Conservation (phyloP, 2,329 filamentous ascomycete species). For the Paraconiothyrium sp. region DNA sequence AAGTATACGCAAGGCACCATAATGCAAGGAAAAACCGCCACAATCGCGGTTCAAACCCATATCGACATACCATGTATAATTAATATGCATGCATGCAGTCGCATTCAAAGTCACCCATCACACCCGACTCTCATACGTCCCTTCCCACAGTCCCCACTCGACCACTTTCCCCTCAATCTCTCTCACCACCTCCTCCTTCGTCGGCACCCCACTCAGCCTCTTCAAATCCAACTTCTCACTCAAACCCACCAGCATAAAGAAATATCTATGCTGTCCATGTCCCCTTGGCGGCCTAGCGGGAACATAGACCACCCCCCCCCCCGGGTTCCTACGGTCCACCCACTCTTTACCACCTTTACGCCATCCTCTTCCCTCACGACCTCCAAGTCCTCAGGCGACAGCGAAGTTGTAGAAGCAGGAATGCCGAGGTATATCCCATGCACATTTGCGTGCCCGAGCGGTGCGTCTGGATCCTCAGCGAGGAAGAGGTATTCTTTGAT, state of each 20-base stretch:
- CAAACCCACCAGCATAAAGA: constrained; percentile 61
- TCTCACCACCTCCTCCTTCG: constrained; percentile 54
- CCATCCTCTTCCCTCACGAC: constrained; percentile 8
- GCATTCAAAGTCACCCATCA: neutral
- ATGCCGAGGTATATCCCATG: constrained; percentile 17
- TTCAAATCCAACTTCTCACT: constrained; percentile 54
- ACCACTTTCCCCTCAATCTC: constrained; percentile 60
- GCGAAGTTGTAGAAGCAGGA: neutral
- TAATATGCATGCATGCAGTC: too few relatives aligned
- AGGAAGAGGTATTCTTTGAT: constrained; percentile 17
- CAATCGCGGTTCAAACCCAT: neutral
- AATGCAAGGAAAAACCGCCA: neutral
- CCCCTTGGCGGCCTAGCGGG: constrained; percentile 60
- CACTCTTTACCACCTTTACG: constrained; percentile 48
- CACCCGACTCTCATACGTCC: constrained; percentile 56
- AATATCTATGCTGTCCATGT: constrained; percentile 63
- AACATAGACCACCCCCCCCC: too few relatives aligned
- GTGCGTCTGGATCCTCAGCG: constrained; percentile 17
- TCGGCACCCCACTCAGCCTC: constrained; percentile 51
- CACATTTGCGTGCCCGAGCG: constrained; percentile 12
- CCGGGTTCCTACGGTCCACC: constrained; percentile 61
- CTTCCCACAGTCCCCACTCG: constrained; percentile 62
- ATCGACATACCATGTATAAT: neutral
- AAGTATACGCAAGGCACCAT: too few relatives aligned
- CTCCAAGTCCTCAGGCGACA: constrained; percentile 11